phyloP scores from a whole-genome alignment of 306 rosid species.

The Ochetophila trinervis region DNA sequence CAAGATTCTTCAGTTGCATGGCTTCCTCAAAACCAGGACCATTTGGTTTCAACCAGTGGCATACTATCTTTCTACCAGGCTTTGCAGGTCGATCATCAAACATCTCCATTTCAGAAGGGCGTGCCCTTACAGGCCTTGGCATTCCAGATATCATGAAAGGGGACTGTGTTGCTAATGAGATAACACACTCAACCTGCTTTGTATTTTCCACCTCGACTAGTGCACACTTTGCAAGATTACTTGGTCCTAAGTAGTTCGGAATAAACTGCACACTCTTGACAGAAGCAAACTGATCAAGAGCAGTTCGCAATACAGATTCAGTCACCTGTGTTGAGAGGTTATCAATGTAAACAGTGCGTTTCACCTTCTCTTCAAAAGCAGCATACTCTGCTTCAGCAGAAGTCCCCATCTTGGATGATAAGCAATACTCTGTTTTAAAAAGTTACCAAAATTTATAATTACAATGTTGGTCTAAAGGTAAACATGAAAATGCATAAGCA shows the following conservation, averaged over 20 bases:
- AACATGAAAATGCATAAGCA: too few species aligned
- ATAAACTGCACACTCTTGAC: constrained; percentile 61
- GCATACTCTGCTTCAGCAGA: constrained; percentile 39
- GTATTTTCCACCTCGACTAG: constrained; percentile 65
- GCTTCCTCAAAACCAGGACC: constrained; percentile 72
- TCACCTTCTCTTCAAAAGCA: constrained; percentile 60
- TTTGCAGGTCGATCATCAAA: constrained; percentile 60
- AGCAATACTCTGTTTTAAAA: constrained; percentile 24
- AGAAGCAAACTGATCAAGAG: constrained; percentile 64
- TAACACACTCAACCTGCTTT: constrained; percentile 47
- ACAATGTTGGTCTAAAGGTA: too few species aligned
- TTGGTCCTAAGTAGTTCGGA: constrained; percentile 57
- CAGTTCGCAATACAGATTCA: constrained; percentile 60
- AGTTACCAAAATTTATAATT: constrained; percentile 9
- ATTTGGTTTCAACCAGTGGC: constrained; percentile 50
- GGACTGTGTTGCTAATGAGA: constrained; percentile 27
- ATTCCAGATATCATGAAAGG: constrained; percentile 88
- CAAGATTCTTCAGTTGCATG: constrained; percentile 44
- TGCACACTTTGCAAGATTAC: constrained; percentile 45
- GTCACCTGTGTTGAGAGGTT: constrained; percentile 77
- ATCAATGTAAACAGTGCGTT: constrained; percentile 64
- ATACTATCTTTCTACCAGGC: constrained; percentile 47
- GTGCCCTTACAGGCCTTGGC: constrained; percentile 82
- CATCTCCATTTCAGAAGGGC: constrained; percentile 53
- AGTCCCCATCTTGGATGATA: constrained; percentile 43